Conservation (phyloP, 1,139 yeast genomes). For the Candida sp. region DNA sequence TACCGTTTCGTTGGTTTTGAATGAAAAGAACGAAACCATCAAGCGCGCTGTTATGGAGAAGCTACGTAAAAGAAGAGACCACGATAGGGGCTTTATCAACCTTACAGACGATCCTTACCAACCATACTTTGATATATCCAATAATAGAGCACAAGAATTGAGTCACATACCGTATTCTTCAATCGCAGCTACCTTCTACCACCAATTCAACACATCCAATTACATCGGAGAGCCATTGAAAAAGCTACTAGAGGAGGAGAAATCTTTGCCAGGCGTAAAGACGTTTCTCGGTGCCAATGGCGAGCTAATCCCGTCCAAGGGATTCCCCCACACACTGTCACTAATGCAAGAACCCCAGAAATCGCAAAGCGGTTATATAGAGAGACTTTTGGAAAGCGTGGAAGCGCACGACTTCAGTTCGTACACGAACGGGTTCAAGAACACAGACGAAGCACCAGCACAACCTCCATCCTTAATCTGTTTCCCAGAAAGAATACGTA, state of each 20-base stretch:
- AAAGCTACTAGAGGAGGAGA: conserved; percentile 43
- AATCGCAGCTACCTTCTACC: conserved; percentile 70
- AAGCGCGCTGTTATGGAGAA: conserved; percentile 84
- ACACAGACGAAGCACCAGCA: conserved; percentile 19
- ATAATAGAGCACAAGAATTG: conserved; percentile 51
- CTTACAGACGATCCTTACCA: conserved; percentile 90
- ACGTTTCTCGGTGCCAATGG: conserved; percentile 52
- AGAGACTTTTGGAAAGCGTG: conserved; percentile 47
- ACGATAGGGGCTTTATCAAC: conserved; percentile 79
- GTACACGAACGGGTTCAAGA: conserved; percentile 42
- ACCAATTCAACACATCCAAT: conserved; percentile 69
- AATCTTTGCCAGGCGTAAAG: conserved; percentile 46
- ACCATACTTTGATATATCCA: conserved; percentile 78
- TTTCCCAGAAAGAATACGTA: conserved; percentile 54
- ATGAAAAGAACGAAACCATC: conserved; percentile 80
- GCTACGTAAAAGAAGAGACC: conserved; percentile 70
- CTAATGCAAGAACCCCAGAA: conserved; percentile 33
- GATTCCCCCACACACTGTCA: conserved; percentile 47
- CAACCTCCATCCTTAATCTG: neutral
- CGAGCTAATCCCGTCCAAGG: conserved; percentile 45
- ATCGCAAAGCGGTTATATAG: conserved; percentile 36
- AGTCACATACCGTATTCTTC: conserved; percentile 82
- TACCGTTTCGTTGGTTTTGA: conserved; percentile 76
- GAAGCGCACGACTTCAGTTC: conserved; percentile 51
- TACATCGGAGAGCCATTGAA: conserved; percentile 48